Percentiles rank a stretch among this genome's conserved stretches.
Conservation (phyloP, 768 basidiomycete genomes). For the Sporobolomyces pararoseus region DNA sequence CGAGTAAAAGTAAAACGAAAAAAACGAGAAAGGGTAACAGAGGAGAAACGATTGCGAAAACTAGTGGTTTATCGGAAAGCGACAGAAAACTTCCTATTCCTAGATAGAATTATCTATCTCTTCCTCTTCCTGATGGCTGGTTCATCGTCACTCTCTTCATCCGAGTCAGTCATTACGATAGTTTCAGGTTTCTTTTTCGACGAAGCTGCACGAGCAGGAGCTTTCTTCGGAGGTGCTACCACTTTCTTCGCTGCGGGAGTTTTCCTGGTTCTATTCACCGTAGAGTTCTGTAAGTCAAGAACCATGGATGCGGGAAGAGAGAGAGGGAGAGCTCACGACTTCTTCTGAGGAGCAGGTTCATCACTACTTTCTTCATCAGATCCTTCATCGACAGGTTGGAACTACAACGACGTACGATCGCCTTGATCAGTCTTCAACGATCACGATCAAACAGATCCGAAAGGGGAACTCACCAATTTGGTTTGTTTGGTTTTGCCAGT, state of each 20-base stretch:
- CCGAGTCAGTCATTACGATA: slow-evolving; percentile 19
- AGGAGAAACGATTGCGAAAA: no score
- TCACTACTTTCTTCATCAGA: slow-evolving; percentile 25
- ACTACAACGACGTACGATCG: not conserved
- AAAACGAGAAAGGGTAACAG: not conserved
- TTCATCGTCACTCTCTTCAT: slow-evolving; percentile 25
- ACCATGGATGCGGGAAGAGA: not conserved
- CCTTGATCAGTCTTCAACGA: not conserved
- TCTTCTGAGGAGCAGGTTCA: slow-evolving; percentile 20
- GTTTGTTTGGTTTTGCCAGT: slow-evolving; percentile 18
- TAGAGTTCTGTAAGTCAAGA: not conserved
- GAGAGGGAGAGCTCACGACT: slow-evolving; percentile 7
- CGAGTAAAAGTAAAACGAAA: not conserved
- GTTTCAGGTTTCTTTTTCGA: slow-evolving; percentile 25
- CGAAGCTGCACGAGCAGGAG: slow-evolving; percentile 8
- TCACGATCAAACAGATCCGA: no score
- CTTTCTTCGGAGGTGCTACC: slow-evolving; percentile 8
- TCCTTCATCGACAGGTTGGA: slow-evolving; percentile 24
- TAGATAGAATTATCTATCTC: not conserved
- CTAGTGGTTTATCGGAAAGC: no score
- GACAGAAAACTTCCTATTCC: no score
- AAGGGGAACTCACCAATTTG: slow-evolving; percentile 11
- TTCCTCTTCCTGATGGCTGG: not conserved
- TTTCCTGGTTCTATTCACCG: slow-evolving; percentile 8
- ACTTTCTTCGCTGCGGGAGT: slow-evolving; percentile 12